Evolutionary conservation across 2,329 filamentous ascomycete genomes (phyloP), one percentile per base, ranked within the genome.

Genomic region (Colletotrichum liriopes): DNA sequence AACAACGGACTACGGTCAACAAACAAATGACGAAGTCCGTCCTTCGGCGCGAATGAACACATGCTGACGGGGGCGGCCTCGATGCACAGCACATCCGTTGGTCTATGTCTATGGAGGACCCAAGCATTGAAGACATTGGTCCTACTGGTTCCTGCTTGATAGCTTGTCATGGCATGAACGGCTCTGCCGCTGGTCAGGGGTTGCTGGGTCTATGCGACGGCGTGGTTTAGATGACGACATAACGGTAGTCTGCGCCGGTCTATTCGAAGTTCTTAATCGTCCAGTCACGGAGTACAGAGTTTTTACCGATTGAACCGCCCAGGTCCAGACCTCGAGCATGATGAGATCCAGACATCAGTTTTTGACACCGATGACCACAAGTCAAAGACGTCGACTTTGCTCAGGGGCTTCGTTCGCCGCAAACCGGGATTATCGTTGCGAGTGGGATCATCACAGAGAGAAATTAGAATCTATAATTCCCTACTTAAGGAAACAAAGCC

Each of bases 401-500:
- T 23, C 16, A 18, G 18, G 35, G 47, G 7, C 8, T 23, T 23
- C 35, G 35, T 23, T 23, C 35, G 35, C 20, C 45, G 37, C 20
- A 29, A 39, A 20, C 20, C 29, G 32, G 45, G 32, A 2, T 16
- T 20, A 23, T 14, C 59, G 35, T 47, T 58, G 54, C 23, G 35
- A 32, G 32, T 23, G 20, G 2, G 18, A 56, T 35, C 41, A 51
- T 61, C 41, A 59, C 16, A n/a, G 56, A 37, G 45, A 49, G 49
- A 11, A 47, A 29, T 45, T 58, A 55, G 35, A 32, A 26, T 5
- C 55, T 41, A 51, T 23, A 62, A 43, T 62, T 35, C 20, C 29
- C 52, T 60, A 11, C 18, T 59, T 49, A 18, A 59, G 59, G 37
- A 64, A 69, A 72, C 65, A 59, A 69, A 49, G 39, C 43, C 67